These are phyloP conservation scores for Solanum microdontum DNA, from an alignment of 257 asterid species.

Conservation along the genomic window DNA sequence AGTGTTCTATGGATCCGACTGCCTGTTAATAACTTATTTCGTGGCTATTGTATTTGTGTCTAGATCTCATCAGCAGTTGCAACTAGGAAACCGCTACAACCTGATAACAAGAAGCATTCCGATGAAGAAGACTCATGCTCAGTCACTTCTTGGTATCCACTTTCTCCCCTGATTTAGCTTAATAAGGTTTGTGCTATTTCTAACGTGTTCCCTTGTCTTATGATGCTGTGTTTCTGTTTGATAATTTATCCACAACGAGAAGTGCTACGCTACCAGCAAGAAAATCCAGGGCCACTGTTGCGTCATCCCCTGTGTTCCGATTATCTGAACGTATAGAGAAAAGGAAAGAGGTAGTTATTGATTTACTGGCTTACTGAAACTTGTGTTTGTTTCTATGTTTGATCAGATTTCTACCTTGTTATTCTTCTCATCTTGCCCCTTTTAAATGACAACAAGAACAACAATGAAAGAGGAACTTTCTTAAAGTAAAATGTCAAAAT, in stretches of 20 bases:
- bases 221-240: neutral
- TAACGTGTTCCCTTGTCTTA: slow-evolving; percentile 1
- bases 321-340: slow-evolving; percentile 72
- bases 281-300: slow-evolving; percentile 43
- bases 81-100: slow-evolving; percentile 56
- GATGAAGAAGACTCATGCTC: slow-evolving; percentile 68
- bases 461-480: neutral
- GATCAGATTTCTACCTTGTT: neutral
- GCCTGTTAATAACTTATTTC: neutral
- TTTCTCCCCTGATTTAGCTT: slow-evolving; percentile 2
- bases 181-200: neutral
- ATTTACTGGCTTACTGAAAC: neutral
- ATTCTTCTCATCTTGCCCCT: neutral
- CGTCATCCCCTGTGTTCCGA: slow-evolving; percentile 58
- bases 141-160: slow-evolving; percentile 57
- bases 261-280: slow-evolving; percentile 36
- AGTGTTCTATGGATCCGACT: neutral
- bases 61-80: slow-evolving; percentile 39
- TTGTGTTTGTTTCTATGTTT: neutral
- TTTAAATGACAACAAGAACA: neutral
- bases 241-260: slow-evolving; percentile 17
- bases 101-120: slow-evolving; percentile 52
- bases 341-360: slow-evolving; percentile 61
- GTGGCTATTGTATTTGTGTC: slow-evolving; percentile 5
- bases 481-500: neutral